phyloP scores from a whole-genome alignment of 2,329 filamentous ascomycete genomes.

The Capronia epimyces region DNA sequence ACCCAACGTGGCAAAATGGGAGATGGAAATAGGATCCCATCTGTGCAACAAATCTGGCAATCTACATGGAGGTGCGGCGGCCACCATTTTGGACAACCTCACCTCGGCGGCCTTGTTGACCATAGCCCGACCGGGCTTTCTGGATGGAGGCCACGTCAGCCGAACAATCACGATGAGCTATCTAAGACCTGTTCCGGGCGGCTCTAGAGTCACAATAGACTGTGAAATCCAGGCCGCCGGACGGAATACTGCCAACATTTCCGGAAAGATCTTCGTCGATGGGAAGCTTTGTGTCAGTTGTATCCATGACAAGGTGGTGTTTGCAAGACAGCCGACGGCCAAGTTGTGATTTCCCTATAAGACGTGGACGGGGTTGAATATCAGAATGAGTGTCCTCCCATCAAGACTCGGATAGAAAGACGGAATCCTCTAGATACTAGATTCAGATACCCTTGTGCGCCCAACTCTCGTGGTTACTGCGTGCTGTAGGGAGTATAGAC shows the following conservation, averaged over 20 bases:
- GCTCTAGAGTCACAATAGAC: slow-evolving; percentile 10
- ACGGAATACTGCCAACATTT: neutral
- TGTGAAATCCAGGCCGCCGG: slow-evolving; percentile 15
- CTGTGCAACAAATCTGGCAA: slow-evolving; percentile 24
- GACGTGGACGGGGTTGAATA: too few relatives aligned
- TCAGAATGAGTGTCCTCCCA: too few relatives aligned
- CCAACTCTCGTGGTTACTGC: too few relatives aligned
- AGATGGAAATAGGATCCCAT: slow-evolving; percentile 14
- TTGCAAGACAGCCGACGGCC: neutral
- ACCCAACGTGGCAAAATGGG: slow-evolving; percentile 19
- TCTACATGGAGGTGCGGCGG: slow-evolving; percentile 21
- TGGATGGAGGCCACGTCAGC: slow-evolving; percentile 14
- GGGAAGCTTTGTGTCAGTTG: neutral
- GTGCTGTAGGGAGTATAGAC: too few relatives aligned
- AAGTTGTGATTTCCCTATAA: slow-evolving; percentile 2
- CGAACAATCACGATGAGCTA: slow-evolving; percentile 16
- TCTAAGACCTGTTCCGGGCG: slow-evolving; percentile 12
- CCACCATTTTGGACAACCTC: slow-evolving; percentile 17
- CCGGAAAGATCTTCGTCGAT: neutral
- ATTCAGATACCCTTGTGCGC: too few relatives aligned
- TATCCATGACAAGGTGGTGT: neutral
- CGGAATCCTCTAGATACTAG: too few relatives aligned
- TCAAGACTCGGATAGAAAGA: too few relatives aligned
- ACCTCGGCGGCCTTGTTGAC: slow-evolving; percentile 17
- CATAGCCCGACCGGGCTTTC: slow-evolving; percentile 14